These are phyloP conservation scores for Blastocladiella emersonii DNA, from an alignment of 371 early-diverging fungal genomes.

Conservation along the genomic window DNA sequence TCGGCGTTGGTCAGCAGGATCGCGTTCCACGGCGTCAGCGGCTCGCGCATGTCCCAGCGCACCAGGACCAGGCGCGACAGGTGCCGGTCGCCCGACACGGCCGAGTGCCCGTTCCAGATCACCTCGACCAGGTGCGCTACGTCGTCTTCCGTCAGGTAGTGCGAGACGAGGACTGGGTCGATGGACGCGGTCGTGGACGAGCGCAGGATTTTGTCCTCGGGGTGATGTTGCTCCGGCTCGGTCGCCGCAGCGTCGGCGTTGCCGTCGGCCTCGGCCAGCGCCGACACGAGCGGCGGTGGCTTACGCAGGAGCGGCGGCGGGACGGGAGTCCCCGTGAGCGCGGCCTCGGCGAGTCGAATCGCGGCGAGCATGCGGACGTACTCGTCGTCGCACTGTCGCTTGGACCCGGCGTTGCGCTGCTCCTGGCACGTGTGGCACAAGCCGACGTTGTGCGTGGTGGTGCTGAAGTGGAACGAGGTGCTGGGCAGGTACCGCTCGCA, in stretches of 20 bases:
- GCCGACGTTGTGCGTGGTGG: slow-evolving; percentile 28
- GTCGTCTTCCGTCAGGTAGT: slow-evolving; percentile 22
- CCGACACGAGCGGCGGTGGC: not conserved
- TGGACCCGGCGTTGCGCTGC: slow-evolving; percentile 22
- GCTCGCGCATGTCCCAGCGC: slow-evolving; percentile 24
- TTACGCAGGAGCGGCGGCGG: not conserved
- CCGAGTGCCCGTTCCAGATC: slow-evolving; percentile 28
- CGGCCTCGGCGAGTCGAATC: not conserved
- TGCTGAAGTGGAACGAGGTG: slow-evolving; percentile 32
- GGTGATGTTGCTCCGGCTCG: not conserved
- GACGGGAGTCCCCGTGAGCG: not conserved
- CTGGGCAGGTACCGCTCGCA: slow-evolving; percentile 24
- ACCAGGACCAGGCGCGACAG: slow-evolving; percentile 24
- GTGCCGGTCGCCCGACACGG: slow-evolving; percentile 18
- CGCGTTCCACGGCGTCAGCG: slow-evolving; percentile 33
- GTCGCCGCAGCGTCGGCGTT: not conserved
- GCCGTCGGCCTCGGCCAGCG: not conserved
- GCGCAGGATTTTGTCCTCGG: not conserved
- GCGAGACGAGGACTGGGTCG: not conserved
- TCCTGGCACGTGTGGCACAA: slow-evolving; percentile 27
- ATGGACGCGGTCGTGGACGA: not conserved
- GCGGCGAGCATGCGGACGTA: slow-evolving; percentile 24
- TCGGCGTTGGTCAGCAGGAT: slow-evolving; percentile 30
- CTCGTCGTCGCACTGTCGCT: slow-evolving; percentile 24
- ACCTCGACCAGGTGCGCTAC: slow-evolving; percentile 31